phyloP scores from a whole-genome alignment of 2,329 filamentous ascomycete genomes.

The Microsporum ferrugineum region DNA sequence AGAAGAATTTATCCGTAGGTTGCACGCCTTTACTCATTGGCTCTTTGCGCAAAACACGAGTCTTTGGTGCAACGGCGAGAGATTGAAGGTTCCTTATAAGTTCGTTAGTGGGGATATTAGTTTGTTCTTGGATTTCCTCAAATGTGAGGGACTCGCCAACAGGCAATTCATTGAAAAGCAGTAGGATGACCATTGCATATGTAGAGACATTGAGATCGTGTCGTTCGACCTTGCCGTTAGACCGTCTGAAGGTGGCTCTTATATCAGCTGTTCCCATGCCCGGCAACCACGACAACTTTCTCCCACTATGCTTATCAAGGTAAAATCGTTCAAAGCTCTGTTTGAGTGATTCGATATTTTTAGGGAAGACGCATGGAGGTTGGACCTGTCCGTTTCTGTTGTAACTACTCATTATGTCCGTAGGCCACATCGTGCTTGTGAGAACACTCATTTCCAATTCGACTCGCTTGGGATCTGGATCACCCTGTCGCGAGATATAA shows the following conservation, averaged over 20 bases:
- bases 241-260: slow-evolving; percentile 64
- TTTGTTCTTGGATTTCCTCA: slow-evolving; percentile 72
- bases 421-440: slow-evolving; percentile 89
- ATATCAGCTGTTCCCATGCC: slow-evolving; percentile 77
- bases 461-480: slow-evolving; percentile 50
- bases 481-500: slow-evolving; percentile 51
- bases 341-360: slow-evolving; percentile 62
- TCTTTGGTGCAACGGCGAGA: slow-evolving; percentile 72
- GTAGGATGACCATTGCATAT: slow-evolving; percentile 77
- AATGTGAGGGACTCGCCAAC: slow-evolving; percentile 42
- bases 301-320: slow-evolving; percentile 71
- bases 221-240: slow-evolving; percentile 57
- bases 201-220: slow-evolving; percentile 91
- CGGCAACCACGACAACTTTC: slow-evolving; percentile 73
- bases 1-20: slow-evolving; percentile 63
- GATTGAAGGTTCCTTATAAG: slow-evolving; percentile 69
- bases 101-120: slow-evolving; percentile 64
- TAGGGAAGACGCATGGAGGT: slow-evolving; percentile 57
- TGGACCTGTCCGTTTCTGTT: slow-evolving; percentile 39
- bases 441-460: slow-evolving; percentile 78
- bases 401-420: slow-evolving; percentile 63
- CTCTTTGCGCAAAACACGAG: slow-evolving; percentile 66
- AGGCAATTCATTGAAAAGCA: slow-evolving; percentile 74
- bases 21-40: slow-evolving; percentile 69
- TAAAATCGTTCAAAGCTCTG: slow-evolving; percentile 85